Conservation (phyloP, 176 grass and related monocot genomes). For the Carex kokanica region DNA sequence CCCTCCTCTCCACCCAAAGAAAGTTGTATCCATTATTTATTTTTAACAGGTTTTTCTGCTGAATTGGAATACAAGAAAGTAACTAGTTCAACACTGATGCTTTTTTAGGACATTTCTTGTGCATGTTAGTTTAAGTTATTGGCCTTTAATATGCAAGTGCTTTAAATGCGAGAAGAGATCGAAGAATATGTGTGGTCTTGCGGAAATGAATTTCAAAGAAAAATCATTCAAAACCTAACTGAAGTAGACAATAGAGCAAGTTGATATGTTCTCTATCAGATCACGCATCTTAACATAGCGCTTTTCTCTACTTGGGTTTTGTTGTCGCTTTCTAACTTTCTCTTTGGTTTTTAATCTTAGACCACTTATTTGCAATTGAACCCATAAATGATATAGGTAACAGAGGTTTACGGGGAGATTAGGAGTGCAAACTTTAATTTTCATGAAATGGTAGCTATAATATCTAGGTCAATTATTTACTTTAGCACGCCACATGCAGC, state of each 20-base stretch:
- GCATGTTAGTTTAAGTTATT: background rate
- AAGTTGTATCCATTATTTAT: too few relatives aligned
- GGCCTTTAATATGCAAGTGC: background rate
- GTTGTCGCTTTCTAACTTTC: background rate
- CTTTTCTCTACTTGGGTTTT: background rate
- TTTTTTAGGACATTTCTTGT: background rate
- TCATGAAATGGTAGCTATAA: constrained; percentile 1
- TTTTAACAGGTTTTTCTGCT: background rate
- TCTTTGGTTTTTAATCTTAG: background rate
- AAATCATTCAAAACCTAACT: background rate
- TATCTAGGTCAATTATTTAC: background rate
- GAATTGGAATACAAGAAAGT: background rate
- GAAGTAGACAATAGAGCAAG: background rate
- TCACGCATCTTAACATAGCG: constrained; percentile 1
- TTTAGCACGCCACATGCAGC: constrained; percentile 4
- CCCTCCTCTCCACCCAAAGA: too few relatives aligned
- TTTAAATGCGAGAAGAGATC: constrained; percentile 6
- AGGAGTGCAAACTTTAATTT: background rate
- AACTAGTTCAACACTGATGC: background rate
- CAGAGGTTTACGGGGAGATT: background rate
- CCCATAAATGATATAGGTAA: background rate
- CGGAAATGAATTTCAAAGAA: background rate
- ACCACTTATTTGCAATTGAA: background rate
- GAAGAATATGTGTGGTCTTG: background rate
- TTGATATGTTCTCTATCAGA: background rate